phyloP scores from a whole-genome alignment of 805 yeast genomes.

The Zygotorulaspora chibaensis region DNA sequence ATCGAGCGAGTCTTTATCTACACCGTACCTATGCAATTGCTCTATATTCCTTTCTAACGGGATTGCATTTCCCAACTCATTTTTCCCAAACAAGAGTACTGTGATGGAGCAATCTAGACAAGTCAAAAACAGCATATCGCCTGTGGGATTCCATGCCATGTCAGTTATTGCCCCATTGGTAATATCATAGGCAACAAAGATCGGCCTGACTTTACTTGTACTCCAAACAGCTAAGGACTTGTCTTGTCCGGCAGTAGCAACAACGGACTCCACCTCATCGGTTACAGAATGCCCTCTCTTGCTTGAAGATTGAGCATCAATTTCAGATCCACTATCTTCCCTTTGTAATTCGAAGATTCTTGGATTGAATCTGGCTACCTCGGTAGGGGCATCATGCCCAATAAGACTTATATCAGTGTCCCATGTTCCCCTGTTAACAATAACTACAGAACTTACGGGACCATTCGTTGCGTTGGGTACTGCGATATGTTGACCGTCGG shows the following conservation, averaged over 20 bases:
- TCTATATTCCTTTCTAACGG: conserved; percentile 64
- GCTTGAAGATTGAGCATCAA: conserved; percentile 5
- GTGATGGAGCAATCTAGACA: conserved; percentile 84
- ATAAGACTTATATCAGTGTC: conserved; percentile 66
- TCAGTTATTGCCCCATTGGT: conserved; percentile 80
- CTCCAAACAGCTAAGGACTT: conserved; percentile 85
- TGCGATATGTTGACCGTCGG: conserved; percentile 83
- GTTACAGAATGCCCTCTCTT: conserved; percentile 9
- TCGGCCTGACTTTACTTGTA: conserved; percentile 69
- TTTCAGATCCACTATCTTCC: conserved; percentile 14
- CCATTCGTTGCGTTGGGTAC: conserved; percentile 85
- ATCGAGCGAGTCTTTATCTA: conserved; percentile 74
- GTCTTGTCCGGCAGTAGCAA: conserved; percentile 98
- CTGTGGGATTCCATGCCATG: conserved; percentile 83
- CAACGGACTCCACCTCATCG: conserved; percentile 52
- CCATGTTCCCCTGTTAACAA: conserved; percentile 77
- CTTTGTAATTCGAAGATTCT: conserved; percentile 45
- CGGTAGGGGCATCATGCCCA: conserved; percentile 85
- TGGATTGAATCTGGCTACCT: conserved; percentile 73
- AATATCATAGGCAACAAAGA: conserved; percentile 74
- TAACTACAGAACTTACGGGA: conserved; percentile 68
- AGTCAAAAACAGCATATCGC: conserved; percentile 64
- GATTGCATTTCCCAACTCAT: conserved; percentile 59
- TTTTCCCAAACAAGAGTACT: conserved; percentile 55
- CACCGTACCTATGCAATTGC: conserved; percentile 80